These are phyloP conservation scores for Epichloe uncinata DNA, from an alignment of 2,329 filamentous ascomycete genomes.

Conservation along the genomic window DNA sequence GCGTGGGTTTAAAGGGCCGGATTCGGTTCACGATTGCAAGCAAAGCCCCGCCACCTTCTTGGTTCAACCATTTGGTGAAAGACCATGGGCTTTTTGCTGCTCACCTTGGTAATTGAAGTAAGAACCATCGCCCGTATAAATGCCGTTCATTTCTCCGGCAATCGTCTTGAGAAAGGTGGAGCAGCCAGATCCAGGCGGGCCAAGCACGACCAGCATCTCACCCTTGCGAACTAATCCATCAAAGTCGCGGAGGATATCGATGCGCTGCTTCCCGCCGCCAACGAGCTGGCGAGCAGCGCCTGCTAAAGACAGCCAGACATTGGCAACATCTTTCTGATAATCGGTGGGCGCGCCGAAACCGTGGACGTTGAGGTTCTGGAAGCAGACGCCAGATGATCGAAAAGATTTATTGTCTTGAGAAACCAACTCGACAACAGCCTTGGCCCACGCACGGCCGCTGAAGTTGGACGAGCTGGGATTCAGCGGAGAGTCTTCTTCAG, in stretches of 20 bases:
- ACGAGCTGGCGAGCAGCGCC: constrained; percentile 33
- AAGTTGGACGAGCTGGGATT: constrained; percentile 42
- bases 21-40: constrained; percentile 1
- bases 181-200: constrained; percentile 61
- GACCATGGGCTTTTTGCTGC: constrained; percentile 7
- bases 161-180: constrained; percentile 78
- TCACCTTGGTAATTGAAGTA: constrained; percentile 72
- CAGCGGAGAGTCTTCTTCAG: constrained; percentile 33
- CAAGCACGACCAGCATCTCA: constrained; percentile 65
- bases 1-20: neutral
- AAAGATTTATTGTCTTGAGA: constrained; percentile 39
- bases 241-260: constrained; percentile 55
- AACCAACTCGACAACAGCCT: constrained; percentile 40
- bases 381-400: constrained; percentile 50
- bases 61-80: neutral
- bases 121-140: constrained; percentile 55
- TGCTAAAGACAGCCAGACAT: constrained; percentile 41
- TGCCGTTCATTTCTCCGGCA: constrained; percentile 69
- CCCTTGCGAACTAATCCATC: constrained; percentile 56
- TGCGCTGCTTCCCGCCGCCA: constrained; percentile 37
- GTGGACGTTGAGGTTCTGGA: constrained; percentile 54
- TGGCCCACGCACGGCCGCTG: constrained; percentile 44
- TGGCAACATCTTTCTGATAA: constrained; percentile 55
- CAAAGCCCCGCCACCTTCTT: neutral
- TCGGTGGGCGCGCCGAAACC: constrained; percentile 55